Evolutionary conservation across 805 yeast species (phyloP), one percentile per base, ranked within the genome.

Genomic region (Teunomyces panamensis): DNA sequence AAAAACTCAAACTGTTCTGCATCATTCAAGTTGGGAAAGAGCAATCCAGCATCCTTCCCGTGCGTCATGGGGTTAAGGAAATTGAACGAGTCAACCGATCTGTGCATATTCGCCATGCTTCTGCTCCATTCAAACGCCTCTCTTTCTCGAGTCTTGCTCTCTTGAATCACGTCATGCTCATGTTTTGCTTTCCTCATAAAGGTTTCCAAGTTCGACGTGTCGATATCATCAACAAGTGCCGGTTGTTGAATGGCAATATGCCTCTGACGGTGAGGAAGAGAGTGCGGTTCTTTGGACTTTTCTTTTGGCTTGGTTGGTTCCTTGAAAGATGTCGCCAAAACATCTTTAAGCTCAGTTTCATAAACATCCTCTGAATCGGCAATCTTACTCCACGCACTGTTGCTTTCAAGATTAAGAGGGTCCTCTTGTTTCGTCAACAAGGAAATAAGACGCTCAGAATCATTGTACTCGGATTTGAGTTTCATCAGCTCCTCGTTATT

Each of bases 101-200:
- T 59, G 5, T 74, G 67, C n/a, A 66, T 55, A 13, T 63, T 56
- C 34, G 56, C 53, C 53, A 67, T 63, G 36, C 69, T 63, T 32
- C 56, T 67, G 35, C 79, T 71, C 78, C 81, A 79, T 45, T 80
- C 84, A 49, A 67, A 80, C 0, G 85, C 83, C 35, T 72, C 70
- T 33, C 67, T 57, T 42, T 75, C 77, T 32, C 81, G 71, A 55
- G 78, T 79, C 35, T 67, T 56, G 33, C 67, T 67, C 48, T 78
- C 79, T 32, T 74, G 74, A 29, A 67, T 68, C 14, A 53, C 42
- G 17, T 73, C 73, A 46, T 67, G 68, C 14, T 65, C 63, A 13
- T 59, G 58, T 49, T 78, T 77, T 3, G 82, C 77, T 5, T 67
- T 61, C 39, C 67, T 59, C 32, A 83, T 64, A 44, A 73, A 78